Conservation (phyloP, 73 alveolate species). For the Durusdinium trenchii region DNA sequence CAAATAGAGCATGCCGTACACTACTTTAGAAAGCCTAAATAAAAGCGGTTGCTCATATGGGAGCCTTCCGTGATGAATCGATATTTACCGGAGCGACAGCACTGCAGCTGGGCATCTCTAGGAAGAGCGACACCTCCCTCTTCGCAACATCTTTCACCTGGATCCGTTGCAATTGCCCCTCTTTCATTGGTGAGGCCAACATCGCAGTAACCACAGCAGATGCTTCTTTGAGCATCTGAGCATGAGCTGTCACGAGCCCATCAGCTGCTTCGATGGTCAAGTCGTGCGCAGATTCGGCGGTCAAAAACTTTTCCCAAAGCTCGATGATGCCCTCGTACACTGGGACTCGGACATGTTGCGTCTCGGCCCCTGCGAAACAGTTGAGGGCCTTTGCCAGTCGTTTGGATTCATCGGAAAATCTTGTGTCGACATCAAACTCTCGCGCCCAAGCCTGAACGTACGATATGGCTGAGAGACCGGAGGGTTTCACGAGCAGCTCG, state of each 20-base stretch:
- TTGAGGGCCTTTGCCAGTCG: background rate
- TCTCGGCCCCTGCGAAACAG: background rate
- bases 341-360: background rate
- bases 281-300: slow-evolving; percentile 3
- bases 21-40: too few relatives aligned
- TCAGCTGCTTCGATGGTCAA: slow-evolving; percentile 51
- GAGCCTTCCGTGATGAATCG: too few relatives aligned
- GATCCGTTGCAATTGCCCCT: slow-evolving; percentile 4
- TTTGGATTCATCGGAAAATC: background rate
- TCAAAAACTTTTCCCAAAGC: slow-evolving; percentile 31
- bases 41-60: too few relatives aligned
- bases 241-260: slow-evolving; percentile 2
- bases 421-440: background rate
- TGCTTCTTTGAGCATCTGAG: background rate
- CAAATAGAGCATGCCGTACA: too few relatives aligned
- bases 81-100: too few relatives aligned
- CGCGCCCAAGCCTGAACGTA: background rate
- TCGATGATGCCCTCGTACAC: slow-evolving; percentile 53
- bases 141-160: background rate
- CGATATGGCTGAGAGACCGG: background rate
- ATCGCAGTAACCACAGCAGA: slow-evolving; percentile 52
- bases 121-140: background rate
- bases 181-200: slow-evolving; percentile 25
- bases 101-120: too few relatives aligned
- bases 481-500: background rate